Conservation (phyloP, 805 yeast genomes). For the Zygotorulaspora florentina region DNA sequence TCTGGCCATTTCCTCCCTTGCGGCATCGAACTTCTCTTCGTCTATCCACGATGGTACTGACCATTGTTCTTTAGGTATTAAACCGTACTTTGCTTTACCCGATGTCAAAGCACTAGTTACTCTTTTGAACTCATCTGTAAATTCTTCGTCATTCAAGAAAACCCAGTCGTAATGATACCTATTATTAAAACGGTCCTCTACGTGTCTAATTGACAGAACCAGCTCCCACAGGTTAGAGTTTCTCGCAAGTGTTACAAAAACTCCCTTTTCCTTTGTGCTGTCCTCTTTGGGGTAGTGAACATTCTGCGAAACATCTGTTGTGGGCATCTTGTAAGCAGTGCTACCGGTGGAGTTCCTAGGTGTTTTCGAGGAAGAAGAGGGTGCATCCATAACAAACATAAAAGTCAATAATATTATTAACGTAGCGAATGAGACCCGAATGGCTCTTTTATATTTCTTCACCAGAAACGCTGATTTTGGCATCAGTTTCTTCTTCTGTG, state of each 20-base stretch:
- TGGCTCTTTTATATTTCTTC: slow-evolving; percentile 28
- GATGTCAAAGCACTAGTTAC: slow-evolving; percentile 49
- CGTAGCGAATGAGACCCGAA: slow-evolving; percentile 25
- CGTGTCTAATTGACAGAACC: slow-evolving; percentile 54
- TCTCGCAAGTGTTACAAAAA: slow-evolving; percentile 66
- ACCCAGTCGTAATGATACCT: slow-evolving; percentile 72
- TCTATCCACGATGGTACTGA: slow-evolving; percentile 64
- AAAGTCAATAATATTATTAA: slow-evolving; percentile 20
- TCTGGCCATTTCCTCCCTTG: slow-evolving; percentile 43
- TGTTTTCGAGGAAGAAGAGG: slow-evolving; percentile 3
- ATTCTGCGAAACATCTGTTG: slow-evolving; percentile 29
- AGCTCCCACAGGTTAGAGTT: slow-evolving; percentile 58
- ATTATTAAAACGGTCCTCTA: slow-evolving; percentile 63
- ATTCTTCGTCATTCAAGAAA: slow-evolving; percentile 66
- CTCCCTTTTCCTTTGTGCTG: slow-evolving; percentile 50
- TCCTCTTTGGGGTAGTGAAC: slow-evolving; percentile 31
- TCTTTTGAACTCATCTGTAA: slow-evolving; percentile 51
- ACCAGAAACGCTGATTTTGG: slow-evolving; percentile 32
- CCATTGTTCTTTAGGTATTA: slow-evolving; percentile 63
- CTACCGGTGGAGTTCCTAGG: neutral
- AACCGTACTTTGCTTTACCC: slow-evolving; percentile 60
- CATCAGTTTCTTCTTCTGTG: slow-evolving; percentile 29
- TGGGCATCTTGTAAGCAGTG: slow-evolving; percentile 24
- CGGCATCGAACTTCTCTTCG: slow-evolving; percentile 42
- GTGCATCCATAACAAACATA: slow-evolving; percentile 14